phyloP scores from a whole-genome alignment of 208 protist species.

The Trypanosoma cruzi region DNA sequence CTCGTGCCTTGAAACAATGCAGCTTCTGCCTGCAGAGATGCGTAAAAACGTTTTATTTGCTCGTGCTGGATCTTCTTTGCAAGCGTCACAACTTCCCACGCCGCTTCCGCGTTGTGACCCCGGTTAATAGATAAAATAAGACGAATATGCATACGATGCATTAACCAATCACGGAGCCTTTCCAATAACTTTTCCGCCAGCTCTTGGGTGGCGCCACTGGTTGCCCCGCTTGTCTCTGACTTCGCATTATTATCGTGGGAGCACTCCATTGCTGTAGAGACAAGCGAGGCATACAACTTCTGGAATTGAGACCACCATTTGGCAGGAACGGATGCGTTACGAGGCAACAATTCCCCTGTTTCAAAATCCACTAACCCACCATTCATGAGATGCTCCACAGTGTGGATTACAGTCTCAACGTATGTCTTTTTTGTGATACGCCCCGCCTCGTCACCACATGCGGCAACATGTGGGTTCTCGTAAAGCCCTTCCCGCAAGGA shows the following conservation, averaged over 20 bases:
- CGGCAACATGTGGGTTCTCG: slow-evolving; percentile 11
- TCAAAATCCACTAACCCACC: slow-evolving; percentile 70
- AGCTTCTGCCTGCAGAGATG: background rate
- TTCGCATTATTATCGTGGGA: background rate
- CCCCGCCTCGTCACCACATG: background rate
- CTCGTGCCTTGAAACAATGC: background rate
- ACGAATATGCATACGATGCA: slow-evolving; percentile 60
- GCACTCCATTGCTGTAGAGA: background rate
- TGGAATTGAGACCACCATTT: slow-evolving; percentile 16
- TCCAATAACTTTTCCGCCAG: slow-evolving; percentile 8
- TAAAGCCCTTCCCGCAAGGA: slow-evolving; percentile 73
- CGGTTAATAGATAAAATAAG: slow-evolving; percentile 87
- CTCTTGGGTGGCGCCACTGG: background rate
- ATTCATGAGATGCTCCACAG: slow-evolving; percentile 63
- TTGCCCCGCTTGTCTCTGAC: background rate
- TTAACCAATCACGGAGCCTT: slow-evolving; percentile 10
- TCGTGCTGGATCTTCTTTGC: slow-evolving; percentile 44
- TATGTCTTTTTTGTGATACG: slow-evolving; percentile 52
- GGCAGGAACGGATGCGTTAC: background rate
- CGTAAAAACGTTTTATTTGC: slow-evolving; percentile 45
- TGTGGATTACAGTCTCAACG: slow-evolving; percentile 45
- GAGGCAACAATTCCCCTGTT: slow-evolving; percentile 48
- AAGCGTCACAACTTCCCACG: slow-evolving; percentile 43
- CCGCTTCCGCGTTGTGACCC: slow-evolving; percentile 30
- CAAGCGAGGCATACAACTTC: slow-evolving; percentile 25